Conservation (phyloP, 31 red algal genomes). For the Bonnemaisonia californica region DNA sequence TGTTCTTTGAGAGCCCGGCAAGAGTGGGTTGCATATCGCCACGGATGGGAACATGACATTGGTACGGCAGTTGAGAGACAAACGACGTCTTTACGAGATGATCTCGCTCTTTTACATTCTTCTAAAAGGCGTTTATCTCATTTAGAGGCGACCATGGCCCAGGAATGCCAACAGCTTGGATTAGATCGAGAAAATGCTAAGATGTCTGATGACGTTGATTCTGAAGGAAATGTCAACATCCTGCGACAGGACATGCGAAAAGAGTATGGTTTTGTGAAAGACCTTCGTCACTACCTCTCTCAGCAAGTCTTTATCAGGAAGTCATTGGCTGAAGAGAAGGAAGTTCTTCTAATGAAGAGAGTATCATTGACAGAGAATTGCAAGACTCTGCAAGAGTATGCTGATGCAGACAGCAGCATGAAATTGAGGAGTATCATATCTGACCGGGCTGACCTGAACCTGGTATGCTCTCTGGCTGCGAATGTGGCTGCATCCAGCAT, state of each 20-base stretch:
- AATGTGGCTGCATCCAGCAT: background rate
- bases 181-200: background rate
- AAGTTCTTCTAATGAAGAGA: background rate
- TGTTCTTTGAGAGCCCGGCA: constrained; percentile 31
- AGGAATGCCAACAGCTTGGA: background rate
- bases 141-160: background rate
- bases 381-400: background rate
- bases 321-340: background rate
- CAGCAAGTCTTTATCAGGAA: background rate
- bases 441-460: background rate
- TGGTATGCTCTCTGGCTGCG: background rate
- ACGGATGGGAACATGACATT: constrained; percentile 43
- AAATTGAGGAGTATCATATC: background rate
- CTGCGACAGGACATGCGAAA: background rate
- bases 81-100: background rate
- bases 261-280: background rate
- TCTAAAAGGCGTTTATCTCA: background rate
- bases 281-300: background rate
- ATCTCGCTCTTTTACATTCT: constrained; percentile 10
- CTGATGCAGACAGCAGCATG: background rate
- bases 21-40: constrained; percentile 46
- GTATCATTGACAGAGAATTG: background rate
- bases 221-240: background rate
- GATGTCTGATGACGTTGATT: background rate
- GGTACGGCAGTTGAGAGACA: background rate